Conservation (phyloP, 2,329 filamentous ascomycete species). For the Talaromyces albobiverticillius region DNA sequence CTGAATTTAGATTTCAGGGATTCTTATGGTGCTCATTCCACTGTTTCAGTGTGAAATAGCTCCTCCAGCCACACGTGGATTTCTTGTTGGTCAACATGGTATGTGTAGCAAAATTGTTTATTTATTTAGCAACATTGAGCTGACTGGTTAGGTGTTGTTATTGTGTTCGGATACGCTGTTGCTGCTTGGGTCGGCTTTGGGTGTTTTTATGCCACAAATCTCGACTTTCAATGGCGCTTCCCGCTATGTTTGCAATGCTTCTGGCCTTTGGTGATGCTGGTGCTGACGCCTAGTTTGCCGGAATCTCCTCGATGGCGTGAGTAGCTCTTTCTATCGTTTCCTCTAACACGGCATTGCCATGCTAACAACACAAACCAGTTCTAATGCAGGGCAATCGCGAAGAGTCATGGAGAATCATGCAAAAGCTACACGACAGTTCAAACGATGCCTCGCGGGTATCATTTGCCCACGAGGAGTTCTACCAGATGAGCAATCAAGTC, state of each 20-base stretch:
- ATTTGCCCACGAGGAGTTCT: constrained; percentile 25
- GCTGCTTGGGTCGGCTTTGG: constrained; percentile 8
- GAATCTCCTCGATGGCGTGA: constrained; percentile 18
- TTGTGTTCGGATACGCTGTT: constrained; percentile 3
- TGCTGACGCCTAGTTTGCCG: constrained; percentile 16
- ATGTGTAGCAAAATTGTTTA: too few relatives aligned
- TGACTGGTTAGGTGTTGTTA: neutral
- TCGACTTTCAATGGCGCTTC: constrained; percentile 23
- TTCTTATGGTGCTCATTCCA: constrained; percentile 4
- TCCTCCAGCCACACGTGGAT: constrained; percentile 5
- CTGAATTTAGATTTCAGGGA: neutral
- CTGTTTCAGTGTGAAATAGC: constrained; percentile 5
- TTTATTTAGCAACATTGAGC: too few relatives aligned
- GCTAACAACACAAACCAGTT: neutral
- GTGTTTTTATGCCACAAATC: neutral
- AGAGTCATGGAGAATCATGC: constrained; percentile 18
- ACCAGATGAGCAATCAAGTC: constrained; percentile 27
- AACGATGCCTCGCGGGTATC: constrained; percentile 20
- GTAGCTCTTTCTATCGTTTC: neutral
- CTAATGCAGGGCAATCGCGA: constrained; percentile 1
- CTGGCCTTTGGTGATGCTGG: constrained; percentile 24
- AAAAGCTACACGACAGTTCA: constrained; percentile 19
- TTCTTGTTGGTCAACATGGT: constrained; percentile 10
- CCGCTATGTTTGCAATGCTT: constrained; percentile 23
- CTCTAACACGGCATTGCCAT: neutral